Conservation (phyloP, 2,329 filamentous ascomycete species). For the Hawksworthiomyces lignivorus region DNA sequence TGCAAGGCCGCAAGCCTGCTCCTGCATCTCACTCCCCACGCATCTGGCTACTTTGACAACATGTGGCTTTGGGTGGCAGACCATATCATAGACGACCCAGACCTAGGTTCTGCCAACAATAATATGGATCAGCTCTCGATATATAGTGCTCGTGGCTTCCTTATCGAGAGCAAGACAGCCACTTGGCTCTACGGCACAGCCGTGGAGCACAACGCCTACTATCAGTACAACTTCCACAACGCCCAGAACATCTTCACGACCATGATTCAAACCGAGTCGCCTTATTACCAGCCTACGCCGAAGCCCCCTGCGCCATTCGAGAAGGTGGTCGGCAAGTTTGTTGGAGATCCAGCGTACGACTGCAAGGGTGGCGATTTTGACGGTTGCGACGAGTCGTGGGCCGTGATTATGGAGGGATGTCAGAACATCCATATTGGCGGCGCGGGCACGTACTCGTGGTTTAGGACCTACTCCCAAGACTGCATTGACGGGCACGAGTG, state of each 20-base stretch:
- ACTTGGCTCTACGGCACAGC: conserved; percentile 35
- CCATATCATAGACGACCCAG: conserved; percentile 29
- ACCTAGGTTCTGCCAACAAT: conserved; percentile 4
- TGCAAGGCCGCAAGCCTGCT: conserved; percentile 25
- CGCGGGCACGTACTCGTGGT: conserved; percentile 22
- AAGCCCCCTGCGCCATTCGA: conserved; percentile 23
- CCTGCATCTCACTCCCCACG: conserved; percentile 33
- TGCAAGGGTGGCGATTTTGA: conserved; percentile 9
- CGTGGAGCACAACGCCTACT: conserved; percentile 42
- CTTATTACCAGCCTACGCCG: conserved; percentile 46
- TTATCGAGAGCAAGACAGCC: conserved; percentile 23
- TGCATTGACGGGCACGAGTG: conserved; percentile 16
- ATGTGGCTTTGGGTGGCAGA: conserved; percentile 61
- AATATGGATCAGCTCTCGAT: not conserved
- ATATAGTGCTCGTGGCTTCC: conserved; percentile 21
- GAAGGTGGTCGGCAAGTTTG: not conserved
- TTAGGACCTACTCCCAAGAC: conserved; percentile 16
- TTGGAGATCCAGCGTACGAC: conserved; percentile 14
- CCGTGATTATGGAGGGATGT: conserved; percentile 9
- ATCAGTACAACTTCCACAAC: conserved; percentile 42
- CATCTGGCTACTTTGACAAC: conserved; percentile 40
- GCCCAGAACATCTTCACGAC: conserved; percentile 47
- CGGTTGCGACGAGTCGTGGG: conserved; percentile 19
- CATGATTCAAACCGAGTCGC: conserved; percentile 61
- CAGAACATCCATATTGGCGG: conserved; percentile 17